These are phyloP conservation scores for Hericium rajendrae DNA, from an alignment of 768 basidiomycete genomes.

Conservation along the genomic window DNA sequence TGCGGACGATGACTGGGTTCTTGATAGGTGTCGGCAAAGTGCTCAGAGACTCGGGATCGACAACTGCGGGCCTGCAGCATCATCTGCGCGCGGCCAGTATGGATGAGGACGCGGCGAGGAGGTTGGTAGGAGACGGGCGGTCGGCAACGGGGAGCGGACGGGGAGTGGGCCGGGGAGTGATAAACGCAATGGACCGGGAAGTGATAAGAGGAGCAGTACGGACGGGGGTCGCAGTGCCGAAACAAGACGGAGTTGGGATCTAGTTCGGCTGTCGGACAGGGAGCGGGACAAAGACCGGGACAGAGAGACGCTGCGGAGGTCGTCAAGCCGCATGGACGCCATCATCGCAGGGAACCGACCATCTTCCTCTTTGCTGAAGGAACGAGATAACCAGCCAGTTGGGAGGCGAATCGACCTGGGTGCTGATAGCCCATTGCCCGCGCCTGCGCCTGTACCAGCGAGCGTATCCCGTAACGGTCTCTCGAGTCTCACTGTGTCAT, in stretches of 20 bases:
- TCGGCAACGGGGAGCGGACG: constrained; percentile 11
- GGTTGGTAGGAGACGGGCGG: constrained; percentile 24
- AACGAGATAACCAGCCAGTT: constrained; percentile 10
- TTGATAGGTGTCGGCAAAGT: constrained; percentile 67
- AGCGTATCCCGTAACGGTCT: constrained; percentile 11
- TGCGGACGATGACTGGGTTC: constrained; percentile 66
- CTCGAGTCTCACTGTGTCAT: constrained; percentile 10
- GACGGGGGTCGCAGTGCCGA: constrained; percentile 37
- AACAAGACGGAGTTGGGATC: constrained; percentile 37
- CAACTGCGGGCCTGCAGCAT: constrained; percentile 27
- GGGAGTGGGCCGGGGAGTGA: constrained; percentile 23
- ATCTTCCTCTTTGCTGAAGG: constrained; percentile 22
- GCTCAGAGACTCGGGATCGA: constrained; percentile 42
- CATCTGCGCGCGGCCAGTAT: constrained; percentile 42
- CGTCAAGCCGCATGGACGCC: constrained; percentile 18
- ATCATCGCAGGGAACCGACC: constrained; percentile 10
- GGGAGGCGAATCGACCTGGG: not conserved
- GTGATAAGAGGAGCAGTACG: constrained; percentile 66
- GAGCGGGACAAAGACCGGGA: not conserved
- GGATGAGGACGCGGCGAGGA: constrained; percentile 31
- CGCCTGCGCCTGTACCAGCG: not conserved
- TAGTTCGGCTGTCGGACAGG: constrained; percentile 12
- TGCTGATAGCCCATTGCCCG: constrained; percentile 5
- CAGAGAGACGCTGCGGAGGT: not conserved
- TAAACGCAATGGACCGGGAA: constrained; percentile 93